phyloP scores from a whole-genome alignment of 1,284 basidiomycete species.

The Moesziomyces sp. region DNA sequence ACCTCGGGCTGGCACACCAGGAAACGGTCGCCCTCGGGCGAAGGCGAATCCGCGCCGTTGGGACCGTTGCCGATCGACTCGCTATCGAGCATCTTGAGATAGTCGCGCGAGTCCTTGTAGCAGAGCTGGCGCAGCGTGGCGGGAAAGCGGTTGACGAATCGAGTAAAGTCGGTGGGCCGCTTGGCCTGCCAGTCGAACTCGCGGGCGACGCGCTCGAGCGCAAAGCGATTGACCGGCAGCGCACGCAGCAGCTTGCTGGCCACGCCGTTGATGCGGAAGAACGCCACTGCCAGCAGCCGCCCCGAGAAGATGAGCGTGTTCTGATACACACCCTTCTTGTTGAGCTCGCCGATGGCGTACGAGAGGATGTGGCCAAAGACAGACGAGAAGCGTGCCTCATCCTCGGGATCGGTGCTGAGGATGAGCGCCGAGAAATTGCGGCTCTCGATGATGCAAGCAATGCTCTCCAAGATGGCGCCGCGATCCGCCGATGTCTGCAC shows the following conservation, averaged over 20 bases:
- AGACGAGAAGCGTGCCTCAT: constrained; percentile 53
- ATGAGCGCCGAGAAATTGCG: constrained; percentile 55
- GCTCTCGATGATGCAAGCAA: constrained; percentile 62
- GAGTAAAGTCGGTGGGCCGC: constrained; percentile 40
- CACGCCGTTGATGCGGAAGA: constrained; percentile 59
- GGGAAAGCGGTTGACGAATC: constrained; percentile 52
- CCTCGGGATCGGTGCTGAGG: constrained; percentile 45
- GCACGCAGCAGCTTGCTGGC: constrained; percentile 62
- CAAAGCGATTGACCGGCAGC: constrained; percentile 62
- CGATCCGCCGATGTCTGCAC: constrained; percentile 63
- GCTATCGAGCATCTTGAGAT: constrained; percentile 60
- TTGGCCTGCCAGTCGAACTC: constrained; percentile 56
- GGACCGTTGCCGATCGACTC: constrained; percentile 20
- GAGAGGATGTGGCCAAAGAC: constrained; percentile 60
- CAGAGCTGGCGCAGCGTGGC: constrained; percentile 53
- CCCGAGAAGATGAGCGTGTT: constrained; percentile 65
- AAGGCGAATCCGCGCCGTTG: constrained; percentile 10
- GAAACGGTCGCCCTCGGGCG: constrained; percentile 54
- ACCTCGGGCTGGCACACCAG: constrained; percentile 60
- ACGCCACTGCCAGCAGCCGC: constrained; percentile 59
- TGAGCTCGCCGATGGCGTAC: constrained; percentile 64
- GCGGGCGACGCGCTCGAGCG: constrained; percentile 55
- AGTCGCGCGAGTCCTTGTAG: constrained; percentile 58
- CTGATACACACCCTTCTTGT: constrained; percentile 66
- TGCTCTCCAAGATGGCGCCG: constrained; percentile 62